Percentiles rank a stretch among this genome's conserved stretches.
These are phyloP conservation scores for Claviceps quebecensis DNA, from an alignment of 2,329 filamentous ascomycete genomes.

Conservation along the genomic window DNA sequence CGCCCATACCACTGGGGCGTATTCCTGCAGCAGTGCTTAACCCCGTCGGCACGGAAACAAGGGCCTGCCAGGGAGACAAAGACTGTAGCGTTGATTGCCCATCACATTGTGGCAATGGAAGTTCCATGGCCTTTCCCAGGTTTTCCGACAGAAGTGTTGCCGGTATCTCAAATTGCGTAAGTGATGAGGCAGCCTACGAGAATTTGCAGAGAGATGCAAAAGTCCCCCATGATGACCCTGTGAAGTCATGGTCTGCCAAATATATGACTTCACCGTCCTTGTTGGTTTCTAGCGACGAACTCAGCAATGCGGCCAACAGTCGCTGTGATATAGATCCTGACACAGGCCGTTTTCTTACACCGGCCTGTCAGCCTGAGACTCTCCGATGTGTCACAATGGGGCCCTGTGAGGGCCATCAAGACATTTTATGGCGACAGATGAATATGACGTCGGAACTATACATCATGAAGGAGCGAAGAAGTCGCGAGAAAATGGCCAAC, in stretches of 20 bases:
- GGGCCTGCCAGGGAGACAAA: background rate
- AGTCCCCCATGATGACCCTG: background rate
- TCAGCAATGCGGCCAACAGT: background rate
- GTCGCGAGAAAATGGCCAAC: conserved; percentile 10
- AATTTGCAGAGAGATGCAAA: background rate
- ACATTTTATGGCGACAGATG: conserved; percentile 15
- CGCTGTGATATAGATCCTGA: conserved; percentile 23
- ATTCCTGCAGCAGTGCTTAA: background rate
- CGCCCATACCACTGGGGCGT: background rate
- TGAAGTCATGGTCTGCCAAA: conserved; percentile 2
- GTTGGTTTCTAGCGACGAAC: background rate
- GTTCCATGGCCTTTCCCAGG: background rate
- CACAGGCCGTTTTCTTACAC: conserved; percentile 20
- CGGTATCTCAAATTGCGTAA: background rate
- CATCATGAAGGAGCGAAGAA: conserved; percentile 13
- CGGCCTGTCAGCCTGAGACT: conserved; percentile 20
- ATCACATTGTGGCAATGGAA: background rate
- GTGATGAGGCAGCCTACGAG: background rate
- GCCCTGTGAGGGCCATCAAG: conserved; percentile 4
- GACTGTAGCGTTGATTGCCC: background rate
- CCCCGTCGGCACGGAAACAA: background rate
- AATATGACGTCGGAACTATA: conserved; percentile 16
- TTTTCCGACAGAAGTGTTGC: background rate
- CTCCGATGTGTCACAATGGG: conserved; percentile 5
- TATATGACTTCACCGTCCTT: background rate